Base-by-base conservation (phyloP, 352 stramenopile species). In the Phytophthora foliorum region DNA sequence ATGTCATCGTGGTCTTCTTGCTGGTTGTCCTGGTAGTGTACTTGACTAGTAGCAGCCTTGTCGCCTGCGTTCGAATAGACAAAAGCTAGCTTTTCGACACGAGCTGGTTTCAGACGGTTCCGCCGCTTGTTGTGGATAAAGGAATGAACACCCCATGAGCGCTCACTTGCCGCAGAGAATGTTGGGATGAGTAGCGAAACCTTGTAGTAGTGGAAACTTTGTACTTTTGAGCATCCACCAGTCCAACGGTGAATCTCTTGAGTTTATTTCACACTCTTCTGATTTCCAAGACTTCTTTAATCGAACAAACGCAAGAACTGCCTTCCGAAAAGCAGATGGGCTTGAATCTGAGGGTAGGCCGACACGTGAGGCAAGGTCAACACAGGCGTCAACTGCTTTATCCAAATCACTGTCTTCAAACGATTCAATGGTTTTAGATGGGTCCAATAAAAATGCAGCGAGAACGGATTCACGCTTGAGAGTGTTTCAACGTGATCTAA, bases 121-220 rank as follows among this genome's bases (percentile, higher is more conserved):
- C 55, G 29, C 4, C 44, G 25, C 39, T 72, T 61, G 7, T 31
- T 51, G n/a, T 69, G 56, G 4, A 76, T 32, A 31, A 31, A 50
- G 9, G 42, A 29, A 7, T 50, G 42, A 29, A n/a, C 14, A 31
- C 42, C 32, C 42, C 42, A 50, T 7, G 42, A 31, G 19, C 42
- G 42, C 8, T 50, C 42, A 17, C 42, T 50, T 31, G 42, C 42
- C 11, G 42, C 42, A 6, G 42, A 50, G 3, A 5, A 31, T 17
- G 21, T 50, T 31, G 42, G 42, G 9, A 50, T 31, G 29, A 32
- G 29, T 32, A 32, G 3, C 42, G 27, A 50, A 31, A 14, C 6
- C 21, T 50, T 31, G n/a, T 6, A 50, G 42, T 17, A 50, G 8
- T 19, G 42, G 19, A 31, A 50, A 50, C 9, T 31, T 31, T 6